Conservation (phyloP, 2,329 filamentous ascomycete genomes). For the Xylariomycetidae sp. region DNA sequence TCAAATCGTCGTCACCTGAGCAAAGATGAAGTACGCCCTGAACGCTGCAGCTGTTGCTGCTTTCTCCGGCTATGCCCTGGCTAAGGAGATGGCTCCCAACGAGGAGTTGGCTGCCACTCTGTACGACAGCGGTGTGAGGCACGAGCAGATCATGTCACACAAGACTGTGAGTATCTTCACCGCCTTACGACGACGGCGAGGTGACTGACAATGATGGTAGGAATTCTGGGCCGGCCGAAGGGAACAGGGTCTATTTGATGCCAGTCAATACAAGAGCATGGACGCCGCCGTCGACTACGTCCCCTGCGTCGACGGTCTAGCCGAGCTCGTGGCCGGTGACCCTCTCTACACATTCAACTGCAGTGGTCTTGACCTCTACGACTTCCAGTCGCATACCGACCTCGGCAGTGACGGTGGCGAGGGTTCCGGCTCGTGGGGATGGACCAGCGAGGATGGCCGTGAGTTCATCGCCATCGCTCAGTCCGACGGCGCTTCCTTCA, state of each 20-base stretch:
- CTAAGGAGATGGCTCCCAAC: conserved; percentile 27
- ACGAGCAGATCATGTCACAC: conserved; percentile 26
- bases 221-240: conserved; percentile 25
- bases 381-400: conserved; percentile 31
- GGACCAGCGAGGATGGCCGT: conserved; percentile 46
- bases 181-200: no score
- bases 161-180: conserved; percentile 19
- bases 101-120: conserved; percentile 22
- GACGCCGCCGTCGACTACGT: conserved; percentile 13
- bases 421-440: conserved; percentile 45
- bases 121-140: conserved; percentile 27
- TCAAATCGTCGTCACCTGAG: no score
- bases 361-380: conserved; percentile 30
- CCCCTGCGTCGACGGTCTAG: conserved; percentile 22
- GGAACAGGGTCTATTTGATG: conserved; percentile 22
- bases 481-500: conserved; percentile 49
- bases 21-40: conserved; percentile 23
- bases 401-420: conserved; percentile 29
- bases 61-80: conserved; percentile 20
- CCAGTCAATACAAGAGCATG: conserved; percentile 26
- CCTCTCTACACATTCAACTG: conserved; percentile 26
- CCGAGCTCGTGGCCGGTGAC: conserved; percentile 19
- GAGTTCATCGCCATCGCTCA: conserved; percentile 53
- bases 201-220: no score
- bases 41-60: conserved; percentile 22